phyloP scores from a whole-genome alignment of 2,329 filamentous ascomycete genomes.

The Fusarium avenaceum region DNA sequence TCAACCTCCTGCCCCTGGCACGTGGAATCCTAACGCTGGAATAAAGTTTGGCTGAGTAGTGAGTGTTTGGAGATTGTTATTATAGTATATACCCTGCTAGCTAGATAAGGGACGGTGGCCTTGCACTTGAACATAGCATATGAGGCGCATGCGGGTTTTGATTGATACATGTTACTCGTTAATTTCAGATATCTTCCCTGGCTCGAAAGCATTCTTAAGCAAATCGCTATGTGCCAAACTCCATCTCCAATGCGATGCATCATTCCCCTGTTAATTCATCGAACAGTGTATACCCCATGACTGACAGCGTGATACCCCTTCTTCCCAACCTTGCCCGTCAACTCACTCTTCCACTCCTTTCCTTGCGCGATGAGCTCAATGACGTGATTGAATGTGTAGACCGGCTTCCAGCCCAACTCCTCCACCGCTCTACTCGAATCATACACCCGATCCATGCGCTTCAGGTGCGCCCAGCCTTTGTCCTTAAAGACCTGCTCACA shows the following conservation, averaged over 20 bases:
- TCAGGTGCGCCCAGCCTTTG: constrained; percentile 55
- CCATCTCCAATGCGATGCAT: background rate
- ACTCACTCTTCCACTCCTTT: constrained; percentile 56
- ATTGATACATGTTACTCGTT: background rate
- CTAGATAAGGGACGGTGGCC: background rate
- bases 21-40: constrained; percentile 71
- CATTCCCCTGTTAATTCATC: constrained; percentile 30
- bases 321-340: constrained; percentile 57
- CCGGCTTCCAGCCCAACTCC: constrained; percentile 60
- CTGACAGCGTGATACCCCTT: constrained; percentile 60
- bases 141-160: constrained; percentile 16
- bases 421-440: constrained; percentile 58
- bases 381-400: constrained; percentile 57
- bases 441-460: constrained; percentile 60
- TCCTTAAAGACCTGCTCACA: constrained; percentile 51
- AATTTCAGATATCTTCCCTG: background rate
- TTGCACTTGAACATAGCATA: constrained; percentile 9
- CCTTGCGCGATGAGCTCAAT: constrained; percentile 54
- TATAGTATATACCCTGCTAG: constrained; percentile 16
- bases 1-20: constrained; percentile 54
- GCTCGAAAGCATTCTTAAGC: background rate
- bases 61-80: background rate
- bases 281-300: constrained; percentile 60
- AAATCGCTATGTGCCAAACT: background rate
- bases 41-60: constrained; percentile 65